A percentile compares a stretch with the other conserved stretches of the same genome.
Conservation (phyloP, 768 basidiomycete genomes). For the Mycena alexandri region DNA sequence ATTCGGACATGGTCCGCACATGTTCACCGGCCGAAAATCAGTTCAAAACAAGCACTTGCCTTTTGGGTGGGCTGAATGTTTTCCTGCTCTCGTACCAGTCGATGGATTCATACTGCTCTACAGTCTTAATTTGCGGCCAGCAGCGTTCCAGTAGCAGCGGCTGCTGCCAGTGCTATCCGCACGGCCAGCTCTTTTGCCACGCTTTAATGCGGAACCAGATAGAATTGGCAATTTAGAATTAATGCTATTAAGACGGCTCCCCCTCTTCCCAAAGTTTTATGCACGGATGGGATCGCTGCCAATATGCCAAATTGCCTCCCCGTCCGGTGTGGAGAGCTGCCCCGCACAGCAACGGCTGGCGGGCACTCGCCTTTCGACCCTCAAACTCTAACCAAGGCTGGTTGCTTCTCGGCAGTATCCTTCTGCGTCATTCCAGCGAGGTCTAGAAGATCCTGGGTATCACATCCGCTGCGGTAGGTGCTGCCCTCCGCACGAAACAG, state of each 20-base stretch:
- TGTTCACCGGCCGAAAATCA: neutral
- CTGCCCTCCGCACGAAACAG: slow-evolving; percentile 11
- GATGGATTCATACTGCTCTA: no score
- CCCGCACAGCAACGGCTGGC: neutral
- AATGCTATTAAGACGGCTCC: slow-evolving; percentile 23
- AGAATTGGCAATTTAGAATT: slow-evolving; percentile 15
- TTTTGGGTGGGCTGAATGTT: neutral
- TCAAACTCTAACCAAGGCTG: slow-evolving; percentile 4
- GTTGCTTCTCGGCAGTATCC: neutral
- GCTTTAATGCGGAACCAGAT: slow-evolving; percentile 11
- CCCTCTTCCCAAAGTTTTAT: slow-evolving; percentile 25
- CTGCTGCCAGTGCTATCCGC: slow-evolving; percentile 4
- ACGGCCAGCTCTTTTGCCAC: slow-evolving; percentile 10
- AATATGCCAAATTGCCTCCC: slow-evolving; percentile 28
- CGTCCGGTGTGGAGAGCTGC: slow-evolving; percentile 14
- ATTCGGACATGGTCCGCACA: neutral
- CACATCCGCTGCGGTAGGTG: neutral
- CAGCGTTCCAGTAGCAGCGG: neutral
- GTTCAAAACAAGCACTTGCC: neutral
- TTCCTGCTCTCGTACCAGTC: neutral
- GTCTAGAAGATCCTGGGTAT: neutral
- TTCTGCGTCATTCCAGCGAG: neutral
- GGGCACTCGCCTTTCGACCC: slow-evolving; percentile 4
- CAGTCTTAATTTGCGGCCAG: no score
- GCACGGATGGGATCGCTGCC: slow-evolving; percentile 27